Percentiles rank a stretch among this genome's conserved stretches.
Conservation (phyloP, 2,329 filamentous ascomycete genomes). For the Colletotrichum agaves region DNA sequence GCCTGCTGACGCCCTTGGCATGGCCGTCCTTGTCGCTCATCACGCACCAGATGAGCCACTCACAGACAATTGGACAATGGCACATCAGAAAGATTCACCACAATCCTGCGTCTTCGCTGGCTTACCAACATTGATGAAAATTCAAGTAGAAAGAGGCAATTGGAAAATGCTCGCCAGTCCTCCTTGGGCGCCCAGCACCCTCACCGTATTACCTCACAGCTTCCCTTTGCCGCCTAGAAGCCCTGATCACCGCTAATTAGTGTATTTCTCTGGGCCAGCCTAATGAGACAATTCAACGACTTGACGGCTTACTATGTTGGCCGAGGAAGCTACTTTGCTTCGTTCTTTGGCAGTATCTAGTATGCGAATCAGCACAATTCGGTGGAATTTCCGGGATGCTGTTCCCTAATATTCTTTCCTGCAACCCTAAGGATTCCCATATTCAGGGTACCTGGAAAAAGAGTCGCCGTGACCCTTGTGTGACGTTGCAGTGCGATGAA, state of each 20-base stretch:
- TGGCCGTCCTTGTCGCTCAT: neutral
- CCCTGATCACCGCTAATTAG: slow-evolving; percentile 5
- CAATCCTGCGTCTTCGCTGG: slow-evolving; percentile 5
- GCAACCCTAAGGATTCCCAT: neutral
- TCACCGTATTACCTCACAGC: neutral
- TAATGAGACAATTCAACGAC: neutral
- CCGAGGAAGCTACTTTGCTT: slow-evolving; percentile 22
- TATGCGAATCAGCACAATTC: neutral
- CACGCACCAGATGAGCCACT: slow-evolving; percentile 2
- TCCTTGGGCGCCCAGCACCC: neutral
- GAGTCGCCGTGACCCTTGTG: slow-evolving; percentile 24
- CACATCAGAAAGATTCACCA: neutral
- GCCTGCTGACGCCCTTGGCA: slow-evolving; percentile 34
- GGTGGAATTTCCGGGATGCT: neutral
- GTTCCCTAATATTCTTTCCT: neutral
- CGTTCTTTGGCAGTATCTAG: neutral
- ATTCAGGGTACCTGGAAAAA: neutral
- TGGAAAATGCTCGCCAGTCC: neutral
- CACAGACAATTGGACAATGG: neutral
- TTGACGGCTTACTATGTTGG: neutral
- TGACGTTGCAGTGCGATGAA: slow-evolving; percentile 36
- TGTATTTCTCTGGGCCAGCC: slow-evolving; percentile 14
- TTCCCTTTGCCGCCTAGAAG: neutral
- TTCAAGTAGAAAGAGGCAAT: slow-evolving; percentile 20
- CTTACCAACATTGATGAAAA: slow-evolving; percentile 24